phyloP scores from a whole-genome alignment of 2,329 filamentous ascomycete genomes.

The Cryphonectria carpinicola region DNA sequence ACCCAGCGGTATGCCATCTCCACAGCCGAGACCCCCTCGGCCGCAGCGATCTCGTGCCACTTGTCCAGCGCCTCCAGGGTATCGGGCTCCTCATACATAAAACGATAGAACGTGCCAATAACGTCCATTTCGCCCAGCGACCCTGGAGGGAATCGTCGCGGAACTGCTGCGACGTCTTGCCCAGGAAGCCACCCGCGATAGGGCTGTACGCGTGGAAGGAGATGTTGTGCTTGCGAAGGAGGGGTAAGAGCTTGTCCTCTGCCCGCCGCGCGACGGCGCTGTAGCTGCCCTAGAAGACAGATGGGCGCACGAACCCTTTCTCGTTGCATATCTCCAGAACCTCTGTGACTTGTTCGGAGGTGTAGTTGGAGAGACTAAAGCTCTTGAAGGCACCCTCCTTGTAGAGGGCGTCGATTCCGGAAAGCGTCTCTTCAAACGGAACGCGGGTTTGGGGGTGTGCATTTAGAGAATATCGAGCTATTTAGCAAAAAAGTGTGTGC shows the following conservation, averaged over 20 bases:
- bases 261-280: conserved; percentile 43
- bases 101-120: too few relatives aligned
- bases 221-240: conserved; percentile 45
- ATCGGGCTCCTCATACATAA: too few relatives aligned
- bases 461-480: conserved; percentile 43
- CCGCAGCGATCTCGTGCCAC: too few relatives aligned
- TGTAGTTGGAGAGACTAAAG: conserved; percentile 51
- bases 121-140: conserved; percentile 37
- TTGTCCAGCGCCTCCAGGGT: too few relatives aligned
- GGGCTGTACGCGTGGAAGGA: conserved; percentile 50
- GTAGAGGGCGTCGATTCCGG: conserved; percentile 64
- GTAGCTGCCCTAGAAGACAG: conserved; percentile 50
- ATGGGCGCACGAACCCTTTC: conserved; percentile 45
- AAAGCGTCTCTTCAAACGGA: conserved; percentile 65
- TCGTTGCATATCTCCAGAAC: conserved; percentile 41
- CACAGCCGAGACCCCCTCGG: too few relatives aligned
- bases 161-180: conserved; percentile 43
- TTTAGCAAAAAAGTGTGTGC: neutral
- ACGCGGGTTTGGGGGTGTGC: conserved; percentile 54
- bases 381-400: conserved; percentile 48
- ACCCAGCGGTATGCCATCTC: too few relatives aligned
- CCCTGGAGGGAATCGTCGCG: conserved; percentile 42
- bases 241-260: conserved; percentile 47
- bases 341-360: conserved; percentile 42
- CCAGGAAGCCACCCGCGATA: conserved; percentile 64